Evolutionary conservation across 441 rosid species (phyloP), one percentile per base, ranked within the genome.

Genomic region (Pelargonium myrrhifolium): DNA sequence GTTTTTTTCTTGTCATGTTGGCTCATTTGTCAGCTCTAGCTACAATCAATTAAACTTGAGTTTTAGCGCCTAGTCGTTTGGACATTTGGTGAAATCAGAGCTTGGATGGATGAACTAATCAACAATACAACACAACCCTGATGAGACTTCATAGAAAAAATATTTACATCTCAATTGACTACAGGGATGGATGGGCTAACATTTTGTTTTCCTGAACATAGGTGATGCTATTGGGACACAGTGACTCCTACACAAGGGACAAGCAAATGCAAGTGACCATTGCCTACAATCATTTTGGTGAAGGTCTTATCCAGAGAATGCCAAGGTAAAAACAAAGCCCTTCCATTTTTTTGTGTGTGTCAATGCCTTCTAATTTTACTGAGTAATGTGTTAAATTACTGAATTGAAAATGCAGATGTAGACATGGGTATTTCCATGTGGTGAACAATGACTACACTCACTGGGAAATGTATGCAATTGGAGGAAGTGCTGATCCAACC

Each of bases 391-490:
- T 71, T 67, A 45, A 71, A 67, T 28, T 1, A 28, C 31, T 11
- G 53, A 12, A 14, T 1, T 47, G 53, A 47, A 47, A 21, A 40
- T 79, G 72, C 83, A 89, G 98, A 79, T 90, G 97, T 67, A 82
- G 98, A 77, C 96, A 90, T 43, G 98, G 98, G 1, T 93, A 88
- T 47, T 90, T 93, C 86, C 98, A 93, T 67, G 97, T 93, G 31
- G 97, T 93, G 65, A 93, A 93, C 90, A 93, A 93, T 65, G 98
- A 93, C 78, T 93, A 93, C 77, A 93, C 98, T 65, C 98, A 93
- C 80, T 93, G 98, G 98, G 94, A 87, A 71, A 93, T 93, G 98
- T 93, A 93, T 70, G 98, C 98, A 6, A 93, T 93, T 22, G 98
- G 98, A 63, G 98, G 98, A 74, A 90, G 97, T 69, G 97, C 94